Conservation (phyloP, 75 land plant genomes). For the Sequoia sempervirens region DNA sequence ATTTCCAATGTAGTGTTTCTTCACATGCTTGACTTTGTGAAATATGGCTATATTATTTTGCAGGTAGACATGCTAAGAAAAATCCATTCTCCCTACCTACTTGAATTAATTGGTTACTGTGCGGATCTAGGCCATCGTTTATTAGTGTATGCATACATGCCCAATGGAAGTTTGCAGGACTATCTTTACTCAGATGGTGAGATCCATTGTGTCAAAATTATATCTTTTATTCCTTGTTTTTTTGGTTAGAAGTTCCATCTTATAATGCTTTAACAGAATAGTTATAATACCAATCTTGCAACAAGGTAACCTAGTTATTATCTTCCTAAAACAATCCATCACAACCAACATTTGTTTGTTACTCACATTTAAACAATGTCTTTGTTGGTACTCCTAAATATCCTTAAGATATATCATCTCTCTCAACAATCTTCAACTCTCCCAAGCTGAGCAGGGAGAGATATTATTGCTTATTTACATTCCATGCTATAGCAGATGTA, state of each 20-base stretch:
- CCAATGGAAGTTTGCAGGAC: slow-evolving; percentile 76
- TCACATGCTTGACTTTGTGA: not conserved
- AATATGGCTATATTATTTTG: not conserved
- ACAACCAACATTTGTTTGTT: not conserved
- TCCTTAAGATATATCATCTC: too few species aligned
- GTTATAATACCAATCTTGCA: too few species aligned
- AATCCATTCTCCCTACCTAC: slow-evolving; percentile 53
- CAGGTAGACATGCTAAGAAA: slow-evolving; percentile 69
- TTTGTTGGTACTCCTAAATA: too few species aligned
- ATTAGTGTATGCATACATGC: slow-evolving; percentile 79
- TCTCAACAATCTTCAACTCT: too few species aligned
- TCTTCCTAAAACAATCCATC: not conserved
- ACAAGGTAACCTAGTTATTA: not conserved
- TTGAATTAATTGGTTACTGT: slow-evolving; percentile 67
- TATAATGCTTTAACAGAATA: not conserved
- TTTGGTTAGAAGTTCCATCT: not conserved
- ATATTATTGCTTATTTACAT: too few species aligned
- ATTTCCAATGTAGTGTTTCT: not conserved
- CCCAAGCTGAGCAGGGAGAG: too few species aligned
- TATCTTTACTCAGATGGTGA: slow-evolving; percentile 53
- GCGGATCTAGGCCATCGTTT: slow-evolving; percentile 52
- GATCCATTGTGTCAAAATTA: not conserved
- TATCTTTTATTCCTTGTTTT: too few species aligned
- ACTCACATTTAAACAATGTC: not conserved
- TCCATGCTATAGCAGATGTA: too few species aligned